Conservation (phyloP, 805 yeast species). For the Barnettozyma vustinii region DNA sequence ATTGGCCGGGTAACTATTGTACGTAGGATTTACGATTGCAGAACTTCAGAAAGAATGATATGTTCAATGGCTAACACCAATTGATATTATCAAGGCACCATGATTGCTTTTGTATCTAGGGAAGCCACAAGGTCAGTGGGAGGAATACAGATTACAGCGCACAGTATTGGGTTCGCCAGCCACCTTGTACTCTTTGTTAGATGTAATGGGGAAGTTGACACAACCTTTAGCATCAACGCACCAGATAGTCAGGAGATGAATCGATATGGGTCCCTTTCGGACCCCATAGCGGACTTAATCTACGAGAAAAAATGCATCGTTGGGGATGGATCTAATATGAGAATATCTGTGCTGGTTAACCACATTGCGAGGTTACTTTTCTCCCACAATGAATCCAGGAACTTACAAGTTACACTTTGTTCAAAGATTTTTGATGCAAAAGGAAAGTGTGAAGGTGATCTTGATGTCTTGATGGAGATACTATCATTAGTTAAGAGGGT, state of each 20-base stretch:
- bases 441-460: slow-evolving; percentile 6
- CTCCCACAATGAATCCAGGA: slow-evolving; percentile 13
- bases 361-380: slow-evolving; percentile 21
- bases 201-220: slow-evolving; percentile 34
- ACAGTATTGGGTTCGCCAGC: neutral
- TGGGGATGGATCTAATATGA: slow-evolving; percentile 17
- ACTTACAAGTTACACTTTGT: slow-evolving; percentile 21
- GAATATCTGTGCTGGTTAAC: slow-evolving; percentile 17
- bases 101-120: neutral
- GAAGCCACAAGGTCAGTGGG: neutral
- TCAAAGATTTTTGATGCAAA: slow-evolving; percentile 19
- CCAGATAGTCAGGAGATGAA: slow-evolving; percentile 15
- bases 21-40: no score
- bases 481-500: slow-evolving; percentile 12
- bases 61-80: no score
- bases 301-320: slow-evolving; percentile 22
- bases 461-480: slow-evolving; percentile 15
- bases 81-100: neutral
- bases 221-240: slow-evolving; percentile 21
- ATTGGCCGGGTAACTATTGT: no score
- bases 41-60: no score
- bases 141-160: neutral
- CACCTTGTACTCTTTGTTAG: neutral
- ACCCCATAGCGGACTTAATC: slow-evolving; percentile 26
- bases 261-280: slow-evolving; percentile 32